Base-by-base conservation (phyloP, 2,329 filamentous ascomycete genomes). In the Nemania bipapillata region DNA sequence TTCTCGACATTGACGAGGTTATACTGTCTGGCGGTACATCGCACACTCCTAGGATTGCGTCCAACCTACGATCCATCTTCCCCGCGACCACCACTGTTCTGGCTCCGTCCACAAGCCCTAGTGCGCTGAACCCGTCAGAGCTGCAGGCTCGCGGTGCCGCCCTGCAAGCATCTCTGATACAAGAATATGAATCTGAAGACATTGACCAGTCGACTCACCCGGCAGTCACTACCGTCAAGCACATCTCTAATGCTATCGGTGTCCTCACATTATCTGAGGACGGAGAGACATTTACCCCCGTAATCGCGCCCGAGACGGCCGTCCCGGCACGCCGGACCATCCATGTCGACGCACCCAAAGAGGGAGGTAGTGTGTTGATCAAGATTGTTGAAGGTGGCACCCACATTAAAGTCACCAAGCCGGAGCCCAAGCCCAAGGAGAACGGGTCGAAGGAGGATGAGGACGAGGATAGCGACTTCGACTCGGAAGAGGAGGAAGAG, bases 171-270 rank as follows among this genome's bases (percentile, higher is more conserved):
- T 96, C 91, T 69, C 85, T 99, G 72, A 93, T 99, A 80, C 90
- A 94, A 81, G 95, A 97, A 81, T 99, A 97, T 81, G 96, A 99
- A 76, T 87, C 89, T 74, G 90, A 93, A 73, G 95, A 98, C 79
- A 96, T 99, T 75, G 92, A 96, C 80, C 94, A 97, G 86, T 97
- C 93, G 71, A 97, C 94, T 55, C 95, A 99, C 85, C 91, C 96
- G 60, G 93, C 94, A 79, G 94, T 99, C 72, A 97, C 95, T 37
- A 95, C 94, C 17, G 94, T 96, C 60, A 93, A 94, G 76, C 96
- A 99, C 84, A 90, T 97, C 71, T 86, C 89, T 75, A 92, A 94
- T 79, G 92, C 95, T 70, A 92, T 99, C 71, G 96, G 96, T 79
- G 91, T 98, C 61, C 86, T 97, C 71, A 84, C 84, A 15, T 86